phyloP scores from a whole-genome alignment of 2,329 filamentous ascomycete genomes.

The Coniochaeta hoffmannii region DNA sequence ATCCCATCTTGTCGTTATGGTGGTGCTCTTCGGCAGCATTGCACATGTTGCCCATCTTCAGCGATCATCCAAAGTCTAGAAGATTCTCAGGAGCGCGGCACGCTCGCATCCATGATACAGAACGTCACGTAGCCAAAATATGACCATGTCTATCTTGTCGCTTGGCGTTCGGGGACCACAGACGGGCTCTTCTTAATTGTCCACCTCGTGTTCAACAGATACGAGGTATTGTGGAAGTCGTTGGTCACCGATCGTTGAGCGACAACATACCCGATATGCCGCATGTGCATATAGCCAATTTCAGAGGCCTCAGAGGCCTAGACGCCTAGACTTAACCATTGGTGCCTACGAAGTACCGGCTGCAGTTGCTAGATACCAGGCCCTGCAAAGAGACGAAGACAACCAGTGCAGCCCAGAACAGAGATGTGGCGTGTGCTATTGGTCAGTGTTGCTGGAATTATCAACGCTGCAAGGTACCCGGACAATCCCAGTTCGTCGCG shows the following conservation, averaged over 20 bases:
- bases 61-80: not conserved
- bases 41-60: not conserved
- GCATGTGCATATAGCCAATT: not conserved
- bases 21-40: not conserved
- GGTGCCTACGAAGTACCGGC: not conserved
- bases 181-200: no score
- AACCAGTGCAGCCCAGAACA: not conserved
- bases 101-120: no score
- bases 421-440: not conserved
- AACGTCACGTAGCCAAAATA: no score
- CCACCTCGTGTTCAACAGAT: no score
- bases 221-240: not conserved
- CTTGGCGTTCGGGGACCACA: no score
- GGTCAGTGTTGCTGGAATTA: not conserved
- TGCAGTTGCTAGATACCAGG: not conserved
- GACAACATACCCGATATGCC: not conserved
- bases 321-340: no score
- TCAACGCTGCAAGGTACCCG: not conserved
- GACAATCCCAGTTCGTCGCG: not conserved
- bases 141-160: no score
- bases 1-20: slow-evolving; percentile 13
- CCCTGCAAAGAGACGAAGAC: not conserved
- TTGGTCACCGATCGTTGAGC: not conserved
- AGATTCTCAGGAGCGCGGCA: not conserved
- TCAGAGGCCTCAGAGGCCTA: no score